Percentiles rank a stretch among this genome's conserved stretches.
phyloP scores from a whole-genome alignment of 1,284 basidiomycete genomes.

The Pyrrhoderma lamaoense region DNA sequence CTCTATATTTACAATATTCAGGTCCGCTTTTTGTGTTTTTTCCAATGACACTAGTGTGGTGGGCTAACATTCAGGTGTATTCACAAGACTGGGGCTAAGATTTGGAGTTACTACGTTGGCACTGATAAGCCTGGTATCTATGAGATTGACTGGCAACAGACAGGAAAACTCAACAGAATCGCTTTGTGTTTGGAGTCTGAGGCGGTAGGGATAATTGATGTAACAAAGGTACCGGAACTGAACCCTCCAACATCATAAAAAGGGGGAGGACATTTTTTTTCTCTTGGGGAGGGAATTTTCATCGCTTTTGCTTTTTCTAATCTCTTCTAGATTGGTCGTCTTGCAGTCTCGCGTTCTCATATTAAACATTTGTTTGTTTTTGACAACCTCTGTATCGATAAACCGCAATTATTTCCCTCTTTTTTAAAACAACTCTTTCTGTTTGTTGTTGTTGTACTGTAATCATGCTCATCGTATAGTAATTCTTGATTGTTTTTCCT shows the following conservation, averaged over 20 bases:
- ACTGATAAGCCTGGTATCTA: conserved; percentile 30
- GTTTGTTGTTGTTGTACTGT: too few species aligned
- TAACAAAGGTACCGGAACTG: conserved; percentile 23
- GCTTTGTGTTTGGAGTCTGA: conserved; percentile 33
- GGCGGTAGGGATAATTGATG: conserved; percentile 30
- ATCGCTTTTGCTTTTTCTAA: too few species aligned
- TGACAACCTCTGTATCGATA: too few species aligned
- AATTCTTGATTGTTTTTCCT: too few species aligned
- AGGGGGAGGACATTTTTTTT: too few species aligned
- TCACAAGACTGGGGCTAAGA: conserved; percentile 26
- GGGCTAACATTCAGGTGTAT: conserved; percentile 7
- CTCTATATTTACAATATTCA: conserved; percentile 30
- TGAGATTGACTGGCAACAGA: conserved; percentile 32
- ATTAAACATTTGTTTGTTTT: too few species aligned
- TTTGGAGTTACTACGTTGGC: conserved; percentile 29
- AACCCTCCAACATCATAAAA: background rate
- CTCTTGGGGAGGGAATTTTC: too few species aligned
- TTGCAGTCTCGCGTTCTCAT: too few species aligned
- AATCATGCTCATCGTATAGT: too few species aligned
- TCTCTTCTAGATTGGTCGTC: too few species aligned
- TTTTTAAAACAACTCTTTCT: too few species aligned
- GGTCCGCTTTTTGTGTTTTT: conserved; percentile 19
- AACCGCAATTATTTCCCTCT: too few species aligned
- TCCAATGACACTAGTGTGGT: background rate
- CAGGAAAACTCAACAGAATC: conserved; percentile 28